Base-by-base conservation (phyloP, 768 basidiomycete species). In the Macrocybe gigantea region DNA sequence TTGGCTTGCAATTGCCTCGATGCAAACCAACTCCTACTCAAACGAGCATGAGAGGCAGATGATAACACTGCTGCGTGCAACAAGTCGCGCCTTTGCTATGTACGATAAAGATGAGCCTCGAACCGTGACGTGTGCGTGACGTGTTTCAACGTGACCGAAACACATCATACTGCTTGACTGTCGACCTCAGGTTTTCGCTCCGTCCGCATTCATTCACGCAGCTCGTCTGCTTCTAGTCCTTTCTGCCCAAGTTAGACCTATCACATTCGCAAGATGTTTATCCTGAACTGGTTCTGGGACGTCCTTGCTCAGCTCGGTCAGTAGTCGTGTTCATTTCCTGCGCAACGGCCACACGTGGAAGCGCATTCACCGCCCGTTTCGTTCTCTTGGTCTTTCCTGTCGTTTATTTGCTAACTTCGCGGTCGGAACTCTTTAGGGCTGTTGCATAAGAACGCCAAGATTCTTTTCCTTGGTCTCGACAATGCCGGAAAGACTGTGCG, bases 401-500 rank as follows among this genome's bases (percentile, higher is more conserved):
- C 13, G 38, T 36, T 7, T 34, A 5, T 9, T 12, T 44, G 8
- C 13, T 8, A 15, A 48, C 31, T 41, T 29, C 8, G 29, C 14
- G 43, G 43, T 5, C 3, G 30, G 43, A 35, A 13, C n/a, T 37
- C 22, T 13, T 33, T 53, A 94, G 93, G 93, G 55, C 77, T 95
- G 59, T 60, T 86, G 71, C 89, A 93, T 77, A 96, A 99, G 87
- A 97, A 96, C 64, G 96, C 96, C 56, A 99, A 98, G 80, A 96
- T 99, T 64, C 80, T 99, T 54, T 99, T 99, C 83, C 81, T 99
- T 45, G 96, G 96, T 53, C 80, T 98, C 47, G 95, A 98, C 66
- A 99, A 98, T 74, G 96, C 96, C 45, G 95, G 96, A 63, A 99
- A 98, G 80, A 98, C 96, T 51, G 95, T 96, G 53, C 50, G 86